Percentiles rank a stretch among this genome's conserved stretches.
Conservation (phyloP, 805 yeast species). For the Saturnispora dispora region DNA sequence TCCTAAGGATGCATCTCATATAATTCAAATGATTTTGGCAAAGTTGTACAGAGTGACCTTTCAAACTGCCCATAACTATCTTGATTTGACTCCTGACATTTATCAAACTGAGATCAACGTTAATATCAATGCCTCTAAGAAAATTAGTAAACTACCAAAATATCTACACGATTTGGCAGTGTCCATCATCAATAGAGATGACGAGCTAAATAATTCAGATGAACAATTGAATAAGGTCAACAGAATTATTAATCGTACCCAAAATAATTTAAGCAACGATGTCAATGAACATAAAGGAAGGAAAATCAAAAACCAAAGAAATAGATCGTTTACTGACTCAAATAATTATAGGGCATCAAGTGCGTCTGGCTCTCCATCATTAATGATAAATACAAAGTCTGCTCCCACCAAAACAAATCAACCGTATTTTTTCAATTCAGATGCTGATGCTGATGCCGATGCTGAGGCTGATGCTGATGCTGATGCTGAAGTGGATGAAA, state of each 20-base stretch:
- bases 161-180: conserved; percentile 41
- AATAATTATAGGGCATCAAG: neutral
- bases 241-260: neutral
- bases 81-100: conserved; percentile 77
- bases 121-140: conserved; percentile 36
- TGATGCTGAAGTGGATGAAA: conserved; percentile 21
- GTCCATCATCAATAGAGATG: neutral
- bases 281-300: neutral
- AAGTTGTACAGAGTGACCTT: conserved; percentile 84
- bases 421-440: conserved; percentile 9
- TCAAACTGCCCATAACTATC: conserved; percentile 78
- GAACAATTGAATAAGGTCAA: neutral
- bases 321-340: neutral
- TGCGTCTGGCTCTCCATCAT: neutral
- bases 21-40: conserved; percentile 84
- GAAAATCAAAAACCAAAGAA: neutral
- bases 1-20: conserved; percentile 88
- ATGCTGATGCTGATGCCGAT: neutral
- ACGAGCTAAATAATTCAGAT: neutral
- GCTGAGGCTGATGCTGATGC: neutral
- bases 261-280: neutral
- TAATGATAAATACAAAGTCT: neutral
- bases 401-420: neutral
- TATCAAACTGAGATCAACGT: conserved; percentile 63
- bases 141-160: conserved; percentile 43